A percentile compares a stretch with the other conserved stretches of the same genome.
Evolutionary conservation across 148 eudicot species (phyloP).

Genomic region (Rhododendron kiyosumense): DNA sequence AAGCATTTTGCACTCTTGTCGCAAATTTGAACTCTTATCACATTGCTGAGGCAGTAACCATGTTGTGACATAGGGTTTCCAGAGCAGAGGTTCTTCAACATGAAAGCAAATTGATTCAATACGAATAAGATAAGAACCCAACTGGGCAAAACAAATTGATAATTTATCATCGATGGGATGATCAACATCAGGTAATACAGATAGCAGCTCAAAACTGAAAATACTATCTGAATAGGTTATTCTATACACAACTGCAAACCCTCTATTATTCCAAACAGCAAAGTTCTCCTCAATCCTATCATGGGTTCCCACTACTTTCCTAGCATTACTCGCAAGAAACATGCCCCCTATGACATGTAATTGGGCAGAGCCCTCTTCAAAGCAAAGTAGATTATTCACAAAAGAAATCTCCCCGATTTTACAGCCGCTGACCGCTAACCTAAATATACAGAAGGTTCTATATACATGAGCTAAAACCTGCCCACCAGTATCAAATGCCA

Average conservation of each 20-base stretch:
- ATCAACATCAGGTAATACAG: slow-evolving; percentile 48
- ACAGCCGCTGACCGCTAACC: slow-evolving; percentile 35
- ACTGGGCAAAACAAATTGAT: slow-evolving; percentile 44
- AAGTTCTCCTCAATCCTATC: slow-evolving; percentile 35
- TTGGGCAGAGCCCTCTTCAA: slow-evolving; percentile 24
- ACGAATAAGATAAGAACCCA: slow-evolving; percentile 52
- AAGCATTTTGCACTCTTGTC: slow-evolving; percentile 36
- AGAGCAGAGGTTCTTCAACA: slow-evolving; percentile 52
- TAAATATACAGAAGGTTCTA: slow-evolving; percentile 55
- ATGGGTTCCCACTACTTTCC: slow-evolving; percentile 12
- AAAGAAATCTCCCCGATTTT: slow-evolving; percentile 64
- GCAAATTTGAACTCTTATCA: slow-evolving; percentile 24
- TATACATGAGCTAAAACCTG: slow-evolving; percentile 59
- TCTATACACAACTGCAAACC: slow-evolving; percentile 48
- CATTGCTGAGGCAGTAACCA: slow-evolving; percentile 48
- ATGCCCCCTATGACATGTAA: slow-evolving; percentile 57
- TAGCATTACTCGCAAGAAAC: slow-evolving; percentile 42
- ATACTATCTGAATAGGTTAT: slow-evolving; percentile 44
- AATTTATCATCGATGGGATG: slow-evolving; percentile 35
- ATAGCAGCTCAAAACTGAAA: slow-evolving; percentile 44
- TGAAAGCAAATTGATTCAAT: slow-evolving; percentile 60
- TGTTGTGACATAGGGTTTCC: slow-evolving; percentile 75
- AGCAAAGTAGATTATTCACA: slow-evolving; percentile 31
- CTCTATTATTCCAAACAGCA: slow-evolving; percentile 70
- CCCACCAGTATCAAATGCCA: slow-evolving; percentile 52